Evolutionary conservation across 257 asterid species (phyloP).

Genomic region (Nicotiana tomentosiformis): DNA sequence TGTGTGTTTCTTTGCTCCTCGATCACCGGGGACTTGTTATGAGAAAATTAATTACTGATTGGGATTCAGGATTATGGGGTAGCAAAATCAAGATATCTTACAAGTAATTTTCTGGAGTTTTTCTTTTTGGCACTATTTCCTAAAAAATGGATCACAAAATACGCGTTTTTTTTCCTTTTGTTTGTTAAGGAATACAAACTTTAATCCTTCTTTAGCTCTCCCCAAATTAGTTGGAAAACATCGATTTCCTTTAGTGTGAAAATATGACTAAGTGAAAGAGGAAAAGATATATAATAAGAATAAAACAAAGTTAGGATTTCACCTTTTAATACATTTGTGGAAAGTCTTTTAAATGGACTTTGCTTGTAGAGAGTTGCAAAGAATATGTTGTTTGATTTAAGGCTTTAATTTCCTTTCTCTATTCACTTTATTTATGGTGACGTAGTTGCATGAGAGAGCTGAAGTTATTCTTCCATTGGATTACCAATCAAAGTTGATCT

Average conservation of each 20-base stretch:
- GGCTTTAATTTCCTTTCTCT: background rate
- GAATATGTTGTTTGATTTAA: constrained; percentile 19
- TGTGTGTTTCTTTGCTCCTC: background rate
- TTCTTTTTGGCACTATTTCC: background rate
- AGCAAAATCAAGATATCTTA: background rate
- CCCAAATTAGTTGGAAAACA: constrained; percentile 33
- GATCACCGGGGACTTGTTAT: too few relatives aligned
- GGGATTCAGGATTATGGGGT: background rate
- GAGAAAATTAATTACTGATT: too few relatives aligned
- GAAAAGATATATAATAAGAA: background rate
- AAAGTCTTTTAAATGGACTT: constrained; percentile 31
- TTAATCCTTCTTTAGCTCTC: background rate
- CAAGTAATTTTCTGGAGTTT: background rate
- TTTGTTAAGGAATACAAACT: background rate
- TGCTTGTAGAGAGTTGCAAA: constrained; percentile 45
- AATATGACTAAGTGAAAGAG: constrained; percentile 22
- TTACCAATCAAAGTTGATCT: constrained; percentile 6
- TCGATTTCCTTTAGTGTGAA: constrained; percentile 29
- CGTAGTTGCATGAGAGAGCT: constrained; percentile 15
- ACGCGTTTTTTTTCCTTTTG: background rate
- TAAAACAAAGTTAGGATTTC: constrained; percentile 28
- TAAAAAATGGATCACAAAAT: background rate
- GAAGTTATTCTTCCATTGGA: constrained; percentile 1
- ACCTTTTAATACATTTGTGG: constrained; percentile 18
- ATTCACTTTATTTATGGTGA: background rate